A percentile compares a stretch with the other conserved stretches of the same genome.
Evolutionary conservation across 2,329 filamentous ascomycete species (phyloP).

Genomic region (Fonsecaea pedrosoi): DNA sequence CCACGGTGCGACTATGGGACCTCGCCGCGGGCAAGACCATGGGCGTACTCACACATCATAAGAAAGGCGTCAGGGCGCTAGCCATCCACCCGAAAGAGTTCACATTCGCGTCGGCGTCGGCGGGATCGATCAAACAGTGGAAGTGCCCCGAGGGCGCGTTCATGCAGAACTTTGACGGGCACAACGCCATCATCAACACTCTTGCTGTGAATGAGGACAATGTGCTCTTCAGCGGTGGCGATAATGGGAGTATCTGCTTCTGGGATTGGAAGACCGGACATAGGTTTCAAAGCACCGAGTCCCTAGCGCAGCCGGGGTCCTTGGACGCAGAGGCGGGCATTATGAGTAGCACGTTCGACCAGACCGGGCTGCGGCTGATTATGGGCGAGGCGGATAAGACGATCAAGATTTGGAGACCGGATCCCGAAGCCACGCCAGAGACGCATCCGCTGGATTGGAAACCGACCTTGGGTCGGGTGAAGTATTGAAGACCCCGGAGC

Average conservation of each 20-base stretch:
- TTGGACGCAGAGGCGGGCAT: conserved; percentile 93
- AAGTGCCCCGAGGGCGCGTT: conserved; percentile 97
- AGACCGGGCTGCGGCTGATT: conserved; percentile 85
- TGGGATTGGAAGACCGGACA: conserved; percentile 99
- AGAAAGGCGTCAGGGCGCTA: conserved; percentile 90
- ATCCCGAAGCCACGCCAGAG: conserved; percentile 88
- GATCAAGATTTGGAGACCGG: conserved; percentile 97
- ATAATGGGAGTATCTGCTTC: conserved; percentile 96
- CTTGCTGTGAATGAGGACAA: conserved; percentile 93
- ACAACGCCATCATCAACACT: conserved; percentile 96
- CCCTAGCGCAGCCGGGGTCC: conserved; percentile 89
- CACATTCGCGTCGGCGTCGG: conserved; percentile 92
- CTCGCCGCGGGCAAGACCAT: conserved; percentile 94
- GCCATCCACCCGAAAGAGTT: conserved; percentile 89
- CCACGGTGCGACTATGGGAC: conserved; percentile 92
- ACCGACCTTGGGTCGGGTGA: conserved; percentile 76
- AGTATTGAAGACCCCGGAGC: conserved; percentile 61
- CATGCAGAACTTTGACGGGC: conserved; percentile 98
- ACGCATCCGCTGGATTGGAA: conserved; percentile 93
- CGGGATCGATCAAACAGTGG: conserved; percentile 98
- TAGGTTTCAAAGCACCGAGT: conserved; percentile 87
- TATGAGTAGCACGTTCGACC: conserved; percentile 92
- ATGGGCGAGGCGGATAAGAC: conserved; percentile 97
- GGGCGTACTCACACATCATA: conserved; percentile 96
- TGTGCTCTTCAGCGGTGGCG: conserved; percentile 90